These are phyloP conservation scores for Calocybe cyanea DNA, from an alignment of 768 basidiomycete species.

Conservation along the genomic window DNA sequence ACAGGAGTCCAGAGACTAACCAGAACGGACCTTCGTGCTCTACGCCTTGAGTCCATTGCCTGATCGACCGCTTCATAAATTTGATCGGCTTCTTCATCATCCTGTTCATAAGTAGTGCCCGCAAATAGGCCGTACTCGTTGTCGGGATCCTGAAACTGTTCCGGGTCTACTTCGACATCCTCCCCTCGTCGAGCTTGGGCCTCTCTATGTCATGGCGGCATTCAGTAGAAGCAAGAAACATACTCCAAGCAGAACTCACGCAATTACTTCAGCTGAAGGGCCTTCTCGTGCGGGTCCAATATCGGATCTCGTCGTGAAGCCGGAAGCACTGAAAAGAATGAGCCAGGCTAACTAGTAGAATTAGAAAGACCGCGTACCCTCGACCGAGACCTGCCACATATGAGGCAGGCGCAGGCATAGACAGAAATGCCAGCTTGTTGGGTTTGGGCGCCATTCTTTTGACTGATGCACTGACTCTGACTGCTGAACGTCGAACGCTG, in stretches of 20 bases:
- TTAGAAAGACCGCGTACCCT: conserved; percentile 53
- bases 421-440: conserved; percentile 83
- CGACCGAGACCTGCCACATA: conserved; percentile 99
- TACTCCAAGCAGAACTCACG: conserved; percentile 45
- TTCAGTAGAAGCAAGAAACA: not conserved
- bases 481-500: not conserved
- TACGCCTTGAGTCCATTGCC: conserved; percentile 84
- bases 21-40: conserved; percentile 68
- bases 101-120: conserved; percentile 92
- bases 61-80: conserved; percentile 93
- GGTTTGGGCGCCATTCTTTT: conserved; percentile 35
- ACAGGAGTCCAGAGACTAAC: conserved; percentile 33
- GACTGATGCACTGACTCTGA: not conserved
- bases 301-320: conserved; percentile 97
- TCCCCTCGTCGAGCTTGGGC: conserved; percentile 85
- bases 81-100: conserved; percentile 95
- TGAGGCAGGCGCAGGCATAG: conserved; percentile 92
- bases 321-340: conserved; percentile 67
- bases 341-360: conserved; percentile 3
- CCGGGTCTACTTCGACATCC: conserved; percentile 83
- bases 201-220: conserved; percentile 54
- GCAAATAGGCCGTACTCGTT: conserved; percentile 96
- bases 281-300: conserved; percentile 97
- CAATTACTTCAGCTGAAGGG: conserved; percentile 86
- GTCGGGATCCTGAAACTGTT: conserved; percentile 95